Base-by-base conservation (phyloP, 2,329 filamentous ascomycete species). In the Exophiala sp. region DNA sequence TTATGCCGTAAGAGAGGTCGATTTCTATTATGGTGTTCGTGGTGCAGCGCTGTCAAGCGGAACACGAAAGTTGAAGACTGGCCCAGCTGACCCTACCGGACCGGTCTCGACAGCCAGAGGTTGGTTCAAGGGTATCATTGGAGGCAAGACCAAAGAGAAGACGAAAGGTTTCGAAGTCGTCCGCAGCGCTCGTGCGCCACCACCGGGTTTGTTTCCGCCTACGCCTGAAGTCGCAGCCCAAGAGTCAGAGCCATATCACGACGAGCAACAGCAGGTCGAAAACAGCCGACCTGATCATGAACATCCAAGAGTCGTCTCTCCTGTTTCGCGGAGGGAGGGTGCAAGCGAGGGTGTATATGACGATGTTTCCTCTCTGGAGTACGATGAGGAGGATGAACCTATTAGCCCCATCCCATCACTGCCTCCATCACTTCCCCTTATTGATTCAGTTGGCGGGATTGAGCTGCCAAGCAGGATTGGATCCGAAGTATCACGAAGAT, bases 131-230 rank as follows among this genome's bases (percentile, higher is more conserved):
- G 82, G 79, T 48, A 68, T 96, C 5, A 82, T 96, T 54, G 86
- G 85, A 10, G 88, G 87, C 12, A 95, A 95, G 73, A 90, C 85
- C 5, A 96, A 96, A 67, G 92, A 96, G 62, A 95, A 95, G 71
- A 86, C 87, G 61, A 97, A 97, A 71, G 94, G 94, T 0, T 99
- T 99, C 63, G 94, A 97, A 69, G 94, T 99, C 4, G 92, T 99
- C 12, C 79, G 94, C 65, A 96, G 91, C 68, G 83, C 90, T 6
- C 83, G 91, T 51, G 91, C 94, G 75, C 91, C 91, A 2, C 86
- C 88, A 5, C 85, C 86, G 54, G 87, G 90, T 76, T 80, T 79
- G 59, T 67, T 72, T 73, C 75, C 66, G 40, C 65, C 51, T 5
- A 52, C 50, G 9, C 41, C 56, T 41, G 50, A 50, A n/a, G 70